phyloP scores from a whole-genome alignment of 768 basidiomycete species.

The Galerina marginata region DNA sequence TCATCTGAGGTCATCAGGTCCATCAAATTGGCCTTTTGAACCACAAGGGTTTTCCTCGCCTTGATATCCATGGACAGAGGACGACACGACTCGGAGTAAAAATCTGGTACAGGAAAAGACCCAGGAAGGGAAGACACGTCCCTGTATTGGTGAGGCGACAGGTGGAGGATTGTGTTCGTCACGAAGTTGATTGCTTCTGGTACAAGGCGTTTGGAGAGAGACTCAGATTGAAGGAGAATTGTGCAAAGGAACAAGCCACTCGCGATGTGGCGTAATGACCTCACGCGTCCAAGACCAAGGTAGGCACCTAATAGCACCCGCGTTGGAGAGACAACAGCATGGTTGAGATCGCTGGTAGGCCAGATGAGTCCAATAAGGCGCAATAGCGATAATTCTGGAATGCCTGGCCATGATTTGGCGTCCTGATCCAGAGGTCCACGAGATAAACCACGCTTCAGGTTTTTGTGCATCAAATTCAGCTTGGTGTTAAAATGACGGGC shows the following conservation, averaged over 20 bases:
- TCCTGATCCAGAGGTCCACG: slow-evolving; percentile 62
- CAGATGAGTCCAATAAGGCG: slow-evolving; percentile 83
- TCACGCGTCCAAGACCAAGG: slow-evolving; percentile 81
- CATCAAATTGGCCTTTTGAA: slow-evolving; percentile 53
- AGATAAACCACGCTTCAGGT: slow-evolving; percentile 82
- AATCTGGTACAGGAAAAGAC: slow-evolving; percentile 74
- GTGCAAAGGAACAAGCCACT: slow-evolving; percentile 91
- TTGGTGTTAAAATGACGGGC: slow-evolving; percentile 85
- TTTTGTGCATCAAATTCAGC: slow-evolving; percentile 91
- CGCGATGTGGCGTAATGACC: slow-evolving; percentile 74
- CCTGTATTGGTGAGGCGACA: slow-evolving; percentile 68
- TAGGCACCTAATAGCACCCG: slow-evolving; percentile 91
- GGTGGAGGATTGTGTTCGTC: slow-evolving; percentile 68
- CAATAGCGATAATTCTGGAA: slow-evolving; percentile 81
- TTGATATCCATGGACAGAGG: slow-evolving; percentile 45
- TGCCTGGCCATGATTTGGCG: slow-evolving; percentile 88
- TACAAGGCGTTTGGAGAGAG: slow-evolving; percentile 81
- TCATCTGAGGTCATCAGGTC: slow-evolving; percentile 41
- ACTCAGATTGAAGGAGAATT: slow-evolving; percentile 84
- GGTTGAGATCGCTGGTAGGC: slow-evolving; percentile 95
- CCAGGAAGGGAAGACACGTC: slow-evolving; percentile 61
- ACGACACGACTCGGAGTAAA: slow-evolving; percentile 52
- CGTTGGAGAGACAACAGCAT: slow-evolving; percentile 86
- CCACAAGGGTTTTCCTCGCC: slow-evolving; percentile 43
- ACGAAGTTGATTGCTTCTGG: slow-evolving; percentile 91